phyloP scores from a whole-genome alignment of 129 eudicot genomes.

The Flaveria sonorensis region DNA sequence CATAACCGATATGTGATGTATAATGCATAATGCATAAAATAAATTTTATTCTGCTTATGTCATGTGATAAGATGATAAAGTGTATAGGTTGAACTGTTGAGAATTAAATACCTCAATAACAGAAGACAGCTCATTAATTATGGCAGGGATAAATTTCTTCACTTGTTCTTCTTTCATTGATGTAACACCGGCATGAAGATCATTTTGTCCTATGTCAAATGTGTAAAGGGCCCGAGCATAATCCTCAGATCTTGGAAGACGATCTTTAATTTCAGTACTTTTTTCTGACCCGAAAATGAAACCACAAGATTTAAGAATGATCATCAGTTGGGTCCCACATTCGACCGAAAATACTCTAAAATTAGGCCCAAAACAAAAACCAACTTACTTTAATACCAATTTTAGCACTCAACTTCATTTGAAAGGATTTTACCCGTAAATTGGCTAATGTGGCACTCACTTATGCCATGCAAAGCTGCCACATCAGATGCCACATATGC shows the following conservation, averaged over 20 bases:
- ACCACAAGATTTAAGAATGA: neutral
- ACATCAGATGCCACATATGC: neutral
- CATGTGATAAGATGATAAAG: neutral
- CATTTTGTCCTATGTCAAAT: constrained; percentile 67
- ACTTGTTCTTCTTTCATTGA: constrained; percentile 50
- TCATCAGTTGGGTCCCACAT: constrained; percentile 5
- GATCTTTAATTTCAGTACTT: constrained; percentile 19
- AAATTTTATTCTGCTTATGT: neutral
- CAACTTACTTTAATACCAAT: neutral
- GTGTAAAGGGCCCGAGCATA: constrained; percentile 48
- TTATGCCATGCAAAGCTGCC: neutral
- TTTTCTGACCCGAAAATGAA: constrained; percentile 23
- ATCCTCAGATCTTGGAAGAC: constrained; percentile 51
- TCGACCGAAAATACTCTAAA: neutral
- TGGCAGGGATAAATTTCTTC: constrained; percentile 36
- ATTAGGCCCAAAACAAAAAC: neutral
- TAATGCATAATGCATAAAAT: neutral
- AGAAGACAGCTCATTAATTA: constrained; percentile 42
- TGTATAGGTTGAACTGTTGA: neutral
- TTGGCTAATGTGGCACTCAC: neutral
- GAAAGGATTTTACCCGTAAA: neutral
- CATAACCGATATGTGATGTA: neutral
- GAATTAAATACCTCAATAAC: constrained; percentile 37
- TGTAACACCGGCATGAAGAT: constrained; percentile 53
- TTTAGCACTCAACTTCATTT: neutral